These are phyloP conservation scores for Pseudogymnoascus sp. DNA, from an alignment of 2,329 filamentous ascomycete species.

Conservation along the genomic window DNA sequence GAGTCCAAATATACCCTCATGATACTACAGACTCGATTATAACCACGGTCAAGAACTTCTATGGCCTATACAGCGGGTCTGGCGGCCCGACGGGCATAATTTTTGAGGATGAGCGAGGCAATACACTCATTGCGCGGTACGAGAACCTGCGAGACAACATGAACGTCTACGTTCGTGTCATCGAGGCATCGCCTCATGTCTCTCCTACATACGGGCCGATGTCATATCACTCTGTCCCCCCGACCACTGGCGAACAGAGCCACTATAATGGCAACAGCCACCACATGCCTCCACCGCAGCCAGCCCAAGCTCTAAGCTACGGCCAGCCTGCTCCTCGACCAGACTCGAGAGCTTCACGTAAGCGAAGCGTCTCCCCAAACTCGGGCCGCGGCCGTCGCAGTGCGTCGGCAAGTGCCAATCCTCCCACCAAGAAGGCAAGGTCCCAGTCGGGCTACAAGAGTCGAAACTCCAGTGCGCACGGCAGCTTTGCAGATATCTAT, in stretches of 20 bases:
- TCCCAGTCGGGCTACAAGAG: constrained; percentile 61
- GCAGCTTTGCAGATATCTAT: constrained; percentile 48
- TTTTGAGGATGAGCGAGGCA: constrained; percentile 85
- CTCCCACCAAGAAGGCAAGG: constrained; percentile 52
- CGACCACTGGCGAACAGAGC: constrained; percentile 44
- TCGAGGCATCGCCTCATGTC: constrained; percentile 47
- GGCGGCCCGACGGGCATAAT: constrained; percentile 70
- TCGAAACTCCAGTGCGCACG: constrained; percentile 46
- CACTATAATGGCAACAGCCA: constrained; percentile 54
- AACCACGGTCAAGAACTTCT: constrained; percentile 98
- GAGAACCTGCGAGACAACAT: constrained; percentile 92
- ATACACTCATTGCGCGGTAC: constrained; percentile 87
- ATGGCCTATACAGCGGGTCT: constrained; percentile 77
- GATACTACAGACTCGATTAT: constrained; percentile 97
- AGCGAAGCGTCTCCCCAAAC: constrained; percentile 70
- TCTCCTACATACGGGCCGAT: constrained; percentile 43
- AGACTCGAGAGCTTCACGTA: constrained; percentile 59
- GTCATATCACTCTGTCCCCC: constrained; percentile 41
- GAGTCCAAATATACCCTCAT: constrained; percentile 86
- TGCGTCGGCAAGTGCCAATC: constrained; percentile 54
- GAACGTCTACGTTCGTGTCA: constrained; percentile 85
- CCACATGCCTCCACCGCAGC: constrained; percentile 52
- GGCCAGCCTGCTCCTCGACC: constrained; percentile 58
- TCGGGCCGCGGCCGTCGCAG: constrained; percentile 64
- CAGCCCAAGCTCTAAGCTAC: constrained; percentile 42